Conservation (phyloP, 2,329 filamentous ascomycete species). For the Cercospora brassicicola region DNA sequence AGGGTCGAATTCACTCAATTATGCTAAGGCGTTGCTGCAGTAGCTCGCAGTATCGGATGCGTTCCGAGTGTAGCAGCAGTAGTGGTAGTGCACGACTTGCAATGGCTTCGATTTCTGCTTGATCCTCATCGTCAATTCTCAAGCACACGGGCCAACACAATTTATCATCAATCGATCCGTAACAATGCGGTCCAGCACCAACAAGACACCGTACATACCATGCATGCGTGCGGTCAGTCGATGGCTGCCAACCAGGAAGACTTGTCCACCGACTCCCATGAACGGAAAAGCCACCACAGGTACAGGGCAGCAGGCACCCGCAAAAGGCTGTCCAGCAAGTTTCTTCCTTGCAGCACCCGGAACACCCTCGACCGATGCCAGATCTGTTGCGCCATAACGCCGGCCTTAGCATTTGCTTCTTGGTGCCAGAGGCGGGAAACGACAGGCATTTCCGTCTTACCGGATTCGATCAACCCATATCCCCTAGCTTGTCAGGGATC, state of each 20-base stretch:
- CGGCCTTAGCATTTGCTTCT: not conserved
- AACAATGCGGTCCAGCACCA: not conserved
- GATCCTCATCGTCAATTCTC: not conserved
- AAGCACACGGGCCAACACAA: not conserved
- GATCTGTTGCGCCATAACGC: slow-evolving; percentile 5
- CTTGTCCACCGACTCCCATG: not conserved
- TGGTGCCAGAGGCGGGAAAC: not conserved
- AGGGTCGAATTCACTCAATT: not conserved
- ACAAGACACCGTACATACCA: not conserved
- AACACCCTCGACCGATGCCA: not conserved
- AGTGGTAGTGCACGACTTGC: not conserved
- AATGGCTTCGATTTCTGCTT: not conserved
- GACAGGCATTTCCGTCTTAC: not conserved
- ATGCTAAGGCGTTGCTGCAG: not conserved
- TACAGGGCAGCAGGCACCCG: not conserved
- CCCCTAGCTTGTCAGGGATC: not conserved
- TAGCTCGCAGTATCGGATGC: not conserved
- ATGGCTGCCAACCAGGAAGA: not conserved
- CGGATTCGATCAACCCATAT: not conserved
- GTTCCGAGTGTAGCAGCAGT: not conserved
- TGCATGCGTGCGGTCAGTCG: not conserved
- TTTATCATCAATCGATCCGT: not conserved
- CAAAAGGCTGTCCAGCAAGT: not conserved
- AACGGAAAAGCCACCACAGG: not conserved
- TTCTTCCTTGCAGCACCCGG: not conserved